Base-by-base conservation (phyloP, 345 rosid species). In the Salix udensis region DNA sequence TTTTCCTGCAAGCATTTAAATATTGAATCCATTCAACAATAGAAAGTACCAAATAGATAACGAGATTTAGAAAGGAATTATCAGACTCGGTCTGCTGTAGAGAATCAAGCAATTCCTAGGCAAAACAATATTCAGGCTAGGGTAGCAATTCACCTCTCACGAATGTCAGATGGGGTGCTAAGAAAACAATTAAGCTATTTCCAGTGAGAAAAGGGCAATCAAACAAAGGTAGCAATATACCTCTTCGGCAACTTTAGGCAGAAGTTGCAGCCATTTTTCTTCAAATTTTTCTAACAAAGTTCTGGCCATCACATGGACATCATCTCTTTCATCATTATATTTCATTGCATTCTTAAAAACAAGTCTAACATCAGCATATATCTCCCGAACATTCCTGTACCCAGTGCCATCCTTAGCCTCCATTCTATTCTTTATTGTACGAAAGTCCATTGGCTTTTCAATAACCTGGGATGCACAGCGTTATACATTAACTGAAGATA, bases 401-500 rank as follows among this genome's bases (percentile, higher is more conserved):
- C 88, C 90, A 26, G 79, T 75, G 78, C 84, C 93, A 80, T 90
- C 92, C 82, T 89, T 93, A 44, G 92, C 96, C 86, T 95, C 98
- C 94, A 91, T 89, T 81, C 89, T 89, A 77, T 85, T 90, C 83
- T 91, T 93, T 78, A 95, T 90, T 0, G 97, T 95, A 80, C 87
- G 78, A 66, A 95, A 89, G 85, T 95, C 98, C 97, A 95, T 95
- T n/a, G 98, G 98, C 86, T 89, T 91, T 75, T 95, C 96, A 79
- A 93, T 91, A 77, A 96, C 83, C 97, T 91, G 85, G 78, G 21
- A 79, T 64, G 74, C 4, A 68, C 78, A 78, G 74, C 14, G 36
- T 37, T 73, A 16, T 42, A 73, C 55, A 60, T 79, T 4, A 78
- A 58, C 71, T 58, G 46, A 72, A 26, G 67, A 46, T 46, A 14